These are phyloP conservation scores for Candida tetrigidarum DNA, from an alignment of 1,139 yeast genomes.

Conservation along the genomic window DNA sequence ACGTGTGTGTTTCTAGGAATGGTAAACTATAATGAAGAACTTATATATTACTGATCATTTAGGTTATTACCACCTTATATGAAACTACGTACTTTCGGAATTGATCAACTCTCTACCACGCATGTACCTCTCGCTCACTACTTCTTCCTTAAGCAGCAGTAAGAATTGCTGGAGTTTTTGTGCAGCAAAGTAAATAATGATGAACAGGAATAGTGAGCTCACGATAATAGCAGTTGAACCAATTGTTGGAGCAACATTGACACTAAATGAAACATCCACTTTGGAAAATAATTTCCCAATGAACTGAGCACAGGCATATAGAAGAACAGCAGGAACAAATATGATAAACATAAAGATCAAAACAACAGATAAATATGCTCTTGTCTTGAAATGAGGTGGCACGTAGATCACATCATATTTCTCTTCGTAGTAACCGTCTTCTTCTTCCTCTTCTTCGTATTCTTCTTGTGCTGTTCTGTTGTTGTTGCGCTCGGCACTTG, in stretches of 20 bases:
- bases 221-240: too few species aligned
- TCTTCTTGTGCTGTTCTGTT: not conserved
- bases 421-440: not conserved
- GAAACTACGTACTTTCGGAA: not conserved
- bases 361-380: not conserved
- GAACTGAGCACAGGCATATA: not conserved
- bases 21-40: too few species aligned
- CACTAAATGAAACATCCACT: too few species aligned
- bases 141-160: not conserved
- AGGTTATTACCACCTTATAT: too few species aligned
- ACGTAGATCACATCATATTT: not conserved
- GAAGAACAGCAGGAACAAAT: not conserved
- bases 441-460: not conserved
- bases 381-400: constrained; percentile 1
- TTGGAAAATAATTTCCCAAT: not conserved
- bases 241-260: too few species aligned
- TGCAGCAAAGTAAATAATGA: not conserved
- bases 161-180: not conserved
- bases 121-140: not conserved
- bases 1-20: too few species aligned
- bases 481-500: too few species aligned
- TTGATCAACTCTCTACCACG: not conserved
- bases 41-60: too few species aligned
- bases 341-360: not conserved
- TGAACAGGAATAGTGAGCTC: too few species aligned